Base-by-base conservation (phyloP, 352 stramenopile genomes). In the Phytophthora capsici region DNA sequence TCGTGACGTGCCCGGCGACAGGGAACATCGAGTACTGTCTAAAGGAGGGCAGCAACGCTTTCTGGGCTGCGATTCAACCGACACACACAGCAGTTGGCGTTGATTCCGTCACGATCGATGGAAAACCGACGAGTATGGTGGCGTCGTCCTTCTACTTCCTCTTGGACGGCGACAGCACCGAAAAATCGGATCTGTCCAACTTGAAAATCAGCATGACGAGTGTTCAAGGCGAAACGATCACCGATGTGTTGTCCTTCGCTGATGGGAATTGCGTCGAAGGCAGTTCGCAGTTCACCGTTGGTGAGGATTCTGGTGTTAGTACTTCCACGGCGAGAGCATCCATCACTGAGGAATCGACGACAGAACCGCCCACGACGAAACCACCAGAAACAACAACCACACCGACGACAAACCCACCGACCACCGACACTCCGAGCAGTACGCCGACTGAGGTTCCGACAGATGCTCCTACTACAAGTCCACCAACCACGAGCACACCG, bases 71-170 rank as follows among this genome's bases (percentile, higher is more conserved):
- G 9, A 51, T 69, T 37, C 62, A 69, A n/a, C 62, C 62, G 17
- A 63, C 52, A 12, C 26, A 69, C 20, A 45, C 32, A 14, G 40
- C 40, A 32, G 56, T 47, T 23, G 56, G 63, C 4, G 63, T 71
- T 4, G 37, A 57, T 2, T 61, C 37, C 26, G 63, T 71, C 36
- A 57, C 20, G 3, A 66, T 71, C 13, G 44, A 71, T 57, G 56
- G 36, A 2, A 66, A 61, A 19, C 47, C 48, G 14, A 88, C 80
- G 16, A 77, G 53, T 14, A 89, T 91, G 83, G 80, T 91, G 4
- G 64, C 75, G 34, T 91, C 80, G 37, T 79, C 78, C 4, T 91
- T 80, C 34, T 91, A 89, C 44, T 91, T 88, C 43, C 44, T 88
- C 8, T 34, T 76, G 12, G 73, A 90, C 46, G 76, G 68, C 41